These are phyloP conservation scores for Spinacia oleracea DNA, from an alignment of 179 eudicot genomes.

Conservation along the genomic window DNA sequence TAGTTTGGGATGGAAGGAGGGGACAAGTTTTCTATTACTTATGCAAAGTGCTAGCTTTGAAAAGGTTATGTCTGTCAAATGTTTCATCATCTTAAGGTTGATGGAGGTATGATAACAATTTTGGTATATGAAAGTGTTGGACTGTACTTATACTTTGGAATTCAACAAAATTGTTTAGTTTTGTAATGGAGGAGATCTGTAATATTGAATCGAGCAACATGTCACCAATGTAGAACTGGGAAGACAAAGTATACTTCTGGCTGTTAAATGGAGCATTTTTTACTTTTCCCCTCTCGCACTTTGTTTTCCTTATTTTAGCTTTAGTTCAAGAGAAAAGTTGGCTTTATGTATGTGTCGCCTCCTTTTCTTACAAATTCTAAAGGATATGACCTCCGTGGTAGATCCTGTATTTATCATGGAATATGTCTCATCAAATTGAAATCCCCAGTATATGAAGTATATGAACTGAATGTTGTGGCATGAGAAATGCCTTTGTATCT, in stretches of 20 bases:
- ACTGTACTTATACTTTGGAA: neutral
- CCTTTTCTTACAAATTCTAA: neutral
- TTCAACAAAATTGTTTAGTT: neutral
- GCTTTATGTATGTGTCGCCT: neutral
- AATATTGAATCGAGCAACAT: neutral
- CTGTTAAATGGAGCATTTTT: neutral
- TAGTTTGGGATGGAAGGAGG: neutral
- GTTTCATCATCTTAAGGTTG: neutral
- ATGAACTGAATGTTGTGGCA: too few species aligned
- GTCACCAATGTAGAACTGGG: neutral
- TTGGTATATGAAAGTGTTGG: neutral
- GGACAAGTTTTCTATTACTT: neutral
- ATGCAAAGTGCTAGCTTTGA: neutral
- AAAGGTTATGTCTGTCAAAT: neutral
- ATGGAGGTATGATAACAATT: neutral
- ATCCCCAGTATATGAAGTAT: neutral
- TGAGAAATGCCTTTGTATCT: neutral
- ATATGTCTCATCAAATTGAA: neutral
- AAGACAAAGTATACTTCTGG: neutral
- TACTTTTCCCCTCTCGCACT: neutral
- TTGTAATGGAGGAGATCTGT: neutral
- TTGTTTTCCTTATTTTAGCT: neutral
- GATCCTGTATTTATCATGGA: neutral
- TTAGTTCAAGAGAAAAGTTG: neutral
- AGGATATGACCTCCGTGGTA: neutral